Percentiles rank a stretch among this genome's conserved stretches.
These are phyloP conservation scores for Deinandra increscens DNA, from an alignment of 129 eudicot genomes.

Conservation along the genomic window DNA sequence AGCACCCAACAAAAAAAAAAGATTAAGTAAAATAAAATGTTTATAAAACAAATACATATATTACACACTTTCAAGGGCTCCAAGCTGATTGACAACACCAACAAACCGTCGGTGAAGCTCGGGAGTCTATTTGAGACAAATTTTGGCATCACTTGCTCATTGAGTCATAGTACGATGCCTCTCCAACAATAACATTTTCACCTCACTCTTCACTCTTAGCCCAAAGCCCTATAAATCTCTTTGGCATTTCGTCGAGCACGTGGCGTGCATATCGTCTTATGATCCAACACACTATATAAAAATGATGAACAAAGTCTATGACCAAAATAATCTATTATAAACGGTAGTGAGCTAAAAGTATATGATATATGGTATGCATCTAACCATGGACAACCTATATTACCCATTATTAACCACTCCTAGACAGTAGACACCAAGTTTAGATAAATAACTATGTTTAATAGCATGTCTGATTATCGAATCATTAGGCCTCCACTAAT, in stretches of 20 bases:
- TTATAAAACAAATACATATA: not conserved
- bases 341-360: too few species aligned
- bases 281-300: too few species aligned
- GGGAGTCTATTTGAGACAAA: slow-evolving; percentile 88
- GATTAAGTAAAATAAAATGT: slow-evolving; percentile 1
- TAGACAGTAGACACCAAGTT: not conserved
- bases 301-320: too few species aligned
- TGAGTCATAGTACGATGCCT: too few species aligned
- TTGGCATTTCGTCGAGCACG: too few species aligned
- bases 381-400: too few species aligned
- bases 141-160: slow-evolving; percentile 96
- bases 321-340: too few species aligned
- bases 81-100: slow-evolving; percentile 70
- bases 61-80: slow-evolving; percentile 85
- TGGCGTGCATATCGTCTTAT: too few species aligned
- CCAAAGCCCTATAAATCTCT: too few species aligned
- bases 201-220: too few species aligned
- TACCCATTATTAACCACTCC: not conserved
- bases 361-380: too few species aligned
- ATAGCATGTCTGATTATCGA: not conserved
- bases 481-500: slow-evolving; percentile 2
- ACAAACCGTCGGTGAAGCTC: slow-evolving; percentile 77
- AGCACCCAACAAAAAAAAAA: slow-evolving; percentile 14
- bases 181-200: too few species aligned
- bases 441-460: not conserved